Conservation (phyloP, 2,329 filamentous ascomycete species). For the Penicillium sclerotigenum region DNA sequence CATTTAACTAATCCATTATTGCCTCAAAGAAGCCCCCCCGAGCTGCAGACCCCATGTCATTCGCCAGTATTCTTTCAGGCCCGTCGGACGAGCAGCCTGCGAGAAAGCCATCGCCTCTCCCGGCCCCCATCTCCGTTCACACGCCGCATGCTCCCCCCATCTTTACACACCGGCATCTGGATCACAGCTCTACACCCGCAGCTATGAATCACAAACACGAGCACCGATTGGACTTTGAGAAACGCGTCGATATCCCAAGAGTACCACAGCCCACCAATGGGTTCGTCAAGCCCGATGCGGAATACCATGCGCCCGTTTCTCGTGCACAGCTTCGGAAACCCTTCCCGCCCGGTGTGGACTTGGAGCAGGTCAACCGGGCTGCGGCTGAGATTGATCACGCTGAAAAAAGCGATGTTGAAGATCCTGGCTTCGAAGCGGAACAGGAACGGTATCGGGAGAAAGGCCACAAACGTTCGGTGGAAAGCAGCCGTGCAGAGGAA, state of each 20-base stretch:
- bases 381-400: conserved; percentile 59
- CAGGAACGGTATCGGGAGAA: conserved; percentile 53
- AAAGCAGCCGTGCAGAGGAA: conserved; percentile 62
- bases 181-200: conserved; percentile 26
- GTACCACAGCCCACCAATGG: conserved; percentile 16
- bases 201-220: conserved; percentile 30
- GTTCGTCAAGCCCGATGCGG: conserved; percentile 10
- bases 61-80: conserved; percentile 88
- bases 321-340: conserved; percentile 15
- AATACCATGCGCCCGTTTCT: conserved; percentile 1
- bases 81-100: conserved; percentile 60
- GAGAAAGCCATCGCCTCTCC: conserved; percentile 49
- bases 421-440: conserved; percentile 50
- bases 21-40: conserved; percentile 63
- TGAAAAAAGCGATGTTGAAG: conserved; percentile 58
- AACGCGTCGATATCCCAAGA: conserved; percentile 13
- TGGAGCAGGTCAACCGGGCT: conserved; percentile 66
- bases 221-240: conserved; percentile 28
- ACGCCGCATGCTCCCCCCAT: conserved; percentile 17
- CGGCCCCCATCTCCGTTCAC: conserved; percentile 23
- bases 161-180: conserved; percentile 12
- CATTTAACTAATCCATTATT: conserved; percentile 18
- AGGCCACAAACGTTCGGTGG: conserved; percentile 64
- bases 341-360: conserved; percentile 40
- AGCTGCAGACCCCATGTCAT: conserved; percentile 85